Evolutionary conservation across 768 basidiomycete genomes (phyloP).

Genomic region (Kwoniella botswanensis): DNA sequence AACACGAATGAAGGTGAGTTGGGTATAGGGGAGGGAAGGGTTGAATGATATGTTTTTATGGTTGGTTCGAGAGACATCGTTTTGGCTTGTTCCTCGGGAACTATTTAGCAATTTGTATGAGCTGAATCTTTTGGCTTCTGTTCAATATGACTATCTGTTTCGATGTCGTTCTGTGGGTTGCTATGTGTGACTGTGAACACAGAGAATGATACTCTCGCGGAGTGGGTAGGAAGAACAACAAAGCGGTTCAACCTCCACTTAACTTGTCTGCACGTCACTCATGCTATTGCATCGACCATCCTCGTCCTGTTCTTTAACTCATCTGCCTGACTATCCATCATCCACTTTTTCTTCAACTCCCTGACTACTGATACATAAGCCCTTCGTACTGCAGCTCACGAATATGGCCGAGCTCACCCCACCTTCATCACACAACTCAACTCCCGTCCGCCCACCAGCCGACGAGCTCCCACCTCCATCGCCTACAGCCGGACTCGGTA

Average conservation of each 20-base stretch:
- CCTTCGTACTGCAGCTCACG: background rate
- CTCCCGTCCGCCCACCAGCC: conserved; percentile 23
- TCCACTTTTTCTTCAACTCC: conserved; percentile 2
- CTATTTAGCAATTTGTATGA: background rate
- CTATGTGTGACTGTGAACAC: too few relatives aligned
- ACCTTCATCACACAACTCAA: conserved; percentile 37
- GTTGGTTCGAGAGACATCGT: conserved; percentile 20
- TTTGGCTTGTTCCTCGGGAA: too few relatives aligned
- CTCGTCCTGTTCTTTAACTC: background rate
- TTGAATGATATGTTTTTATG: conserved; percentile 31
- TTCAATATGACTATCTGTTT: too few relatives aligned
- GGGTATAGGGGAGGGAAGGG: conserved; percentile 36
- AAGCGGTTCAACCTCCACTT: conserved; percentile 26
- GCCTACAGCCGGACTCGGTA: conserved; percentile 10
- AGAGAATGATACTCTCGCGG: background rate
- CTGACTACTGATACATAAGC: background rate
- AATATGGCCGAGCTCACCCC: conserved; percentile 42
- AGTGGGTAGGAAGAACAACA: conserved; percentile 5
- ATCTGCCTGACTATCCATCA: background rate
- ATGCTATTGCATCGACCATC: background rate
- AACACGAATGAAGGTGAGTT: conserved; percentile 39
- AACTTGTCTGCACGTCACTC: background rate
- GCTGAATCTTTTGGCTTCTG: background rate
- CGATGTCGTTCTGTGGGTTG: too few relatives aligned
- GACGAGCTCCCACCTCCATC: conserved; percentile 15